Percentiles rank a stretch among this genome's conserved stretches.
phyloP scores from a whole-genome alignment of 257 asterid genomes.

The Ocimum tenuiflorum region DNA sequence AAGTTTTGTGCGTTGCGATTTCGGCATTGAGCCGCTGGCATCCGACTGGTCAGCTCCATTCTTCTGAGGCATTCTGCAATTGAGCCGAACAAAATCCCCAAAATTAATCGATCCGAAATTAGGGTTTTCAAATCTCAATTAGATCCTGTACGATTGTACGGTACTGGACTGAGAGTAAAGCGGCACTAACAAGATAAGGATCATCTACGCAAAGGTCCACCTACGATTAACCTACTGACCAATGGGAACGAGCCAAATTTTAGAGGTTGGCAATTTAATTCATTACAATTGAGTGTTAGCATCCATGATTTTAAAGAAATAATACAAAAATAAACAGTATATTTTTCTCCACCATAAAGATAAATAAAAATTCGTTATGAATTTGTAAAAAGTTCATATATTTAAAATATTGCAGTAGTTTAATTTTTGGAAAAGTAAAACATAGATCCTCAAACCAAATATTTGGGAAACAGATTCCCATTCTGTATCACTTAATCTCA shows the following conservation, averaged over 20 bases:
- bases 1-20: conserved; percentile 49
- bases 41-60: conserved; percentile 50
- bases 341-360: no score
- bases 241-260: background rate
- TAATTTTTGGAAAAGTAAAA: no score
- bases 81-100: conserved; percentile 4
- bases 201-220: conserved; percentile 17
- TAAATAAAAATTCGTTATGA: no score
- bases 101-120: conserved; percentile 27
- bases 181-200: background rate
- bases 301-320: no score
- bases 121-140: conserved; percentile 37
- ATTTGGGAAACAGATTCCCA: no score
- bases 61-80: conserved; percentile 48
- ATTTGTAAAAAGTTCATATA: no score
- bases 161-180: conserved; percentile 6
- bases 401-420: no score
- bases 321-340: no score
- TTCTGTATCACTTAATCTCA: no score
- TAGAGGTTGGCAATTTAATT: background rate
- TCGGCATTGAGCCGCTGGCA: conserved; percentile 34
- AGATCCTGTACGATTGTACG: conserved; percentile 18
- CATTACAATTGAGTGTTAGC: background rate
- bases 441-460: no score
- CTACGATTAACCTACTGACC: background rate